Conservation (phyloP, 2,329 filamentous ascomycete species). For the Penicillium sp. region DNA sequence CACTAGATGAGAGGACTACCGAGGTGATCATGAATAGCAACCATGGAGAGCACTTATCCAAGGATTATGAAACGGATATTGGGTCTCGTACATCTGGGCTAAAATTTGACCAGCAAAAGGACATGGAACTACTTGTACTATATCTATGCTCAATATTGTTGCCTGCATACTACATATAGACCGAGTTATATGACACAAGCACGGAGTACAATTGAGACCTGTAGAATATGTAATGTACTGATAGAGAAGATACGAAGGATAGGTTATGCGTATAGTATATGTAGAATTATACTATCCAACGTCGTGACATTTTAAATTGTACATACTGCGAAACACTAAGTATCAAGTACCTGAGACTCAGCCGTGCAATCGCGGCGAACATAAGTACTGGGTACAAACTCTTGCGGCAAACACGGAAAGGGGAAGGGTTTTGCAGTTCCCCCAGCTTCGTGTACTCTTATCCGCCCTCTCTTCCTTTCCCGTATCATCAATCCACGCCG, state of each 20-base stretch:
- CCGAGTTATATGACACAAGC: background rate
- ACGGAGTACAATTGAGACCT: background rate
- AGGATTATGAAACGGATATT: background rate
- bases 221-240: background rate
- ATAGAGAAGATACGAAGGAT: too few relatives aligned
- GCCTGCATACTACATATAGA: background rate
- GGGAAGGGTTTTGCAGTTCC: slow-evolving; percentile 5
- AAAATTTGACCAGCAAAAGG: background rate
- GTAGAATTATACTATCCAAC: background rate
- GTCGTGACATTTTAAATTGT: background rate
- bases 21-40: background rate
- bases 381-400: background rate
- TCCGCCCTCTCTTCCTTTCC: background rate
- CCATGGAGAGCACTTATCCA: background rate
- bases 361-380: background rate
- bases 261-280: background rate
- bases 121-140: background rate
- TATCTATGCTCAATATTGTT: background rate
- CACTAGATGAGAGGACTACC: background rate
- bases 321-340: background rate
- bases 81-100: background rate
- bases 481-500: background rate
- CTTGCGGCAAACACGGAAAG: slow-evolving; percentile 1
- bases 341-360: background rate
- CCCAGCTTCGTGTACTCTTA: slow-evolving; percentile 3